Evolutionary conservation across 495 filamentous ascomycete genomes (phyloP).

Genomic region (Apiosordaria backusii): DNA sequence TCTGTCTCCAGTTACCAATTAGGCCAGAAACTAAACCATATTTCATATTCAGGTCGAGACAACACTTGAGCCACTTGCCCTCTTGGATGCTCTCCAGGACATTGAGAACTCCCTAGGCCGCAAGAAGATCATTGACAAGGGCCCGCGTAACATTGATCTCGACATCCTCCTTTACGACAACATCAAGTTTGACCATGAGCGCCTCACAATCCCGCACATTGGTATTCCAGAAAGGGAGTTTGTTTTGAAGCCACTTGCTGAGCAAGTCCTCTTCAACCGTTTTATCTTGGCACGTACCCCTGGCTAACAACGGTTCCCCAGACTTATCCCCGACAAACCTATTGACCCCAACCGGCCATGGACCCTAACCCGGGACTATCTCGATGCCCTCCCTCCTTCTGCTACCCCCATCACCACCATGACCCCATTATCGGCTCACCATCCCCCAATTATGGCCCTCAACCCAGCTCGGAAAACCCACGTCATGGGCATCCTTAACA

Average conservation of each 20-base stretch:
- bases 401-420: slow-evolving; percentile 58
- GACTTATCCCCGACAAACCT: slow-evolving; percentile 60
- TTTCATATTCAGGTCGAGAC: slow-evolving; percentile 69
- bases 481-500: slow-evolving; percentile 92
- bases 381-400: slow-evolving; percentile 58
- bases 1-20: neutral
- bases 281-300: neutral
- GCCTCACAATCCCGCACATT: slow-evolving; percentile 79
- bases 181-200: slow-evolving; percentile 57
- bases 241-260: slow-evolving; percentile 82
- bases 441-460: slow-evolving; percentile 60
- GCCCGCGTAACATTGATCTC: slow-evolving; percentile 87
- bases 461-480: slow-evolving; percentile 63
- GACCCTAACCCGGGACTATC: slow-evolving; percentile 54
- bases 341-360: slow-evolving; percentile 48
- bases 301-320: slow-evolving; percentile 26
- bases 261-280: slow-evolving; percentile 51
- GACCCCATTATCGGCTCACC: slow-evolving; percentile 59
- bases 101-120: slow-evolving; percentile 78
- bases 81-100: slow-evolving; percentile 74
- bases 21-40: slow-evolving; percentile 4
- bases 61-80: slow-evolving; percentile 62
- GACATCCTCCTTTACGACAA: slow-evolving; percentile 89
- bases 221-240: slow-evolving; percentile 90
- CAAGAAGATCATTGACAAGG: slow-evolving; percentile 84